phyloP scores from a whole-genome alignment of 1,284 basidiomycete species.

The Cutaneotrichosporon sp. region DNA sequence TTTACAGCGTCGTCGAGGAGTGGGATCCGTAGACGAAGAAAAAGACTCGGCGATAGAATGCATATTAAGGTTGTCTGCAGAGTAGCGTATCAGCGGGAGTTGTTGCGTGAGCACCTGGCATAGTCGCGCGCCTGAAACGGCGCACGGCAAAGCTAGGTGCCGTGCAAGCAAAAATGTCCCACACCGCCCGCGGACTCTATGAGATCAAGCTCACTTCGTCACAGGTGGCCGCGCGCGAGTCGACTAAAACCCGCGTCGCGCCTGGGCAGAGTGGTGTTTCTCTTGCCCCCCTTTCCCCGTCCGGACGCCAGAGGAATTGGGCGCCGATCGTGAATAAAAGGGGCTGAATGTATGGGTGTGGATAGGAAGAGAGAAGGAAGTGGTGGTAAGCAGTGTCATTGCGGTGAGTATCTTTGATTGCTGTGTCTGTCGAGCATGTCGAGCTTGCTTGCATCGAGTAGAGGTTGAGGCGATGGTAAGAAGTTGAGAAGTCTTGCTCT shows the following conservation, averaged over 20 bases:
- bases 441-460: neutral
- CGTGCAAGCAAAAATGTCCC: conserved; percentile 10
- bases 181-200: conserved; percentile 14
- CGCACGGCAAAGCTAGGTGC: neutral
- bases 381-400: neutral
- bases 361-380: neutral
- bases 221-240: conserved; percentile 12
- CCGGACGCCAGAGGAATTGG: conserved; percentile 36
- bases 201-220: conserved; percentile 3
- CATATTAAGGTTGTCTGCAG: too few species aligned
- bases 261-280: conserved; percentile 16
- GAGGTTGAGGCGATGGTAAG: neutral
- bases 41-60: too few species aligned
- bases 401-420: neutral
- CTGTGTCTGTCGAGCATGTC: neutral
- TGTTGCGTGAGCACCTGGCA: neutral
- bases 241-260: conserved; percentile 21
- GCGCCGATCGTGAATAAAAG: conserved; percentile 45
- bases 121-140: neutral
- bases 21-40: conserved; percentile 49
- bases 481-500: neutral
- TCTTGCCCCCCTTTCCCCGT: conserved; percentile 47
- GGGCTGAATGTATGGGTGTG: conserved; percentile 19
- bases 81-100: neutral
- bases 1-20: conserved; percentile 76